Conservation (phyloP, 805 yeast species). For the Saccharomycopsis sp. region DNA sequence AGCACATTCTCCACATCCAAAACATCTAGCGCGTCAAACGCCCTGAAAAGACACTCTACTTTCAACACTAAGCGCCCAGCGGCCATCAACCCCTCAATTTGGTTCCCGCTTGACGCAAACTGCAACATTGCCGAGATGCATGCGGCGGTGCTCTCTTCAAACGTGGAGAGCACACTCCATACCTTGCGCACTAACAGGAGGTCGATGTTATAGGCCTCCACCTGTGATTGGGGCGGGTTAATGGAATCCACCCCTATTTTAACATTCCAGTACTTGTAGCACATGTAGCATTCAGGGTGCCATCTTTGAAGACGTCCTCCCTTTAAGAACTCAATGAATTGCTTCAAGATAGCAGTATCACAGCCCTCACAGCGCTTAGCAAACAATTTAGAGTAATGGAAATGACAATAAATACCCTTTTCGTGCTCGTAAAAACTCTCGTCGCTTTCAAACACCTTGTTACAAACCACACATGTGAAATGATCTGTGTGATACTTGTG, state of each 20-base stretch:
- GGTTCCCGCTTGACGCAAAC: constrained; percentile 68
- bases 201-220: constrained; percentile 38
- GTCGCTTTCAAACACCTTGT: constrained; percentile 78
- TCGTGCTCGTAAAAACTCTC: constrained; percentile 90
- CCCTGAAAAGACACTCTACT: constrained; percentile 69
- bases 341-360: constrained; percentile 82
- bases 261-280: constrained; percentile 94
- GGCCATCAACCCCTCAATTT: constrained; percentile 54
- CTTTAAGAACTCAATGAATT: constrained; percentile 84
- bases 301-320: constrained; percentile 93
- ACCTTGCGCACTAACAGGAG: constrained; percentile 55
- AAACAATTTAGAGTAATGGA: constrained; percentile 77
- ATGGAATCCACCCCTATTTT: constrained; percentile 57
- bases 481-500: constrained; percentile 92
- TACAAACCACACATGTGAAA: constrained; percentile 85
- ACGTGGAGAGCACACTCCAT: constrained; percentile 83
- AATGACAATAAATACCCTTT: constrained; percentile 79
- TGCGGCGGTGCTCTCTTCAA: constrained; percentile 85
- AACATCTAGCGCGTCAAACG: constrained; percentile 49
- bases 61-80: constrained; percentile 68
- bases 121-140: constrained; percentile 89
- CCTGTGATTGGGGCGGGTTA: constrained; percentile 35
- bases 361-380: constrained; percentile 95
- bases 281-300: constrained; percentile 99
- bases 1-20: constrained; percentile 24